Evolutionary conservation across 176 grass and related monocot species (phyloP), one percentile per base, ranked within the genome.

Genomic region (Canna indica): DNA sequence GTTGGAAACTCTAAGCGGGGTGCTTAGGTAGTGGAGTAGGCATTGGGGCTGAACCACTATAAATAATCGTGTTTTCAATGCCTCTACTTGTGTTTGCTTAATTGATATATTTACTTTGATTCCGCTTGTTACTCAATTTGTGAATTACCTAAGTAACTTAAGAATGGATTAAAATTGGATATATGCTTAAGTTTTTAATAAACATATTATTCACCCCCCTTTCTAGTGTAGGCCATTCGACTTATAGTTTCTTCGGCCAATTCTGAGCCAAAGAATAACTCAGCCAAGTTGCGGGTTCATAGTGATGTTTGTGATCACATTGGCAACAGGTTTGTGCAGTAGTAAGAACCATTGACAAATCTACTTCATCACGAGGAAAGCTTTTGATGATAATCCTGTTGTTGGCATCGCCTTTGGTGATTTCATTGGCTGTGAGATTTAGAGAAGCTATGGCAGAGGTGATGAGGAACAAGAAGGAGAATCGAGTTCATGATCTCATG

Each of bases 241-340:
- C n/a, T n/a, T n/a, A n/a, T n/a, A n/a, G 16, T 87, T 84, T 0
- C 75, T 93, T 13, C 72, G 94, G 16, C 73, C 81, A 72, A 74
- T 93, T 27, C 74, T 83, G 4, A 16, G 29, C 8, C 74, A 59
- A 27, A 63, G 36, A 34, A 11, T 26, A 0, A 26, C 16, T 20
- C 74, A 52, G 60, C 79, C 64, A 10, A 44, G 79, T 3, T 44
- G 76, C 0, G 82, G 68, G 27, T 99, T 99, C 72, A 34, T 99
- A 5, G 79, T 77, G 48, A 93, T 93, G 86, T 93, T 99, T 54
- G 82, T 54, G 0, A 90, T 99, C 77, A 90, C 94, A 14, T 65
- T 90, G 12, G 89, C 86, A 15, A 99, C 94, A 0, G 94, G 75
- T 80, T 12, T 85, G 77, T 71, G 86, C 94, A 34, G 50, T 99